Percentiles rank a stretch among this genome's conserved stretches.
These are phyloP conservation scores for Thalassiosira profunda DNA, from an alignment of 108 stramenopile species.

Conservation along the genomic window DNA sequence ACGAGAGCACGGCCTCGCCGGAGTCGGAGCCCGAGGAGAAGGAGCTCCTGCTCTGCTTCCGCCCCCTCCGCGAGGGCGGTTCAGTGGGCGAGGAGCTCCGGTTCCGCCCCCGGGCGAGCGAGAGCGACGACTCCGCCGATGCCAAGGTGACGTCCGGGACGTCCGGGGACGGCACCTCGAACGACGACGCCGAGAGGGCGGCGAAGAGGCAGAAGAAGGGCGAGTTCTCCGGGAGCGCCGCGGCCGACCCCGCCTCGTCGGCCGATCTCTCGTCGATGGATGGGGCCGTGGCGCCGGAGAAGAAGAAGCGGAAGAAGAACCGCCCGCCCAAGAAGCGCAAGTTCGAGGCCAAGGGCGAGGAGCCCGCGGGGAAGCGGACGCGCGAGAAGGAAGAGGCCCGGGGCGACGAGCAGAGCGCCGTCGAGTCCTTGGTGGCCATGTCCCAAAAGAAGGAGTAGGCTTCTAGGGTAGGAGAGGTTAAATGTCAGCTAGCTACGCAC, in stretches of 20 bases:
- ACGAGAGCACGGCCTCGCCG: slow-evolving; percentile 7
- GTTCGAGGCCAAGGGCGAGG: slow-evolving; percentile 8
- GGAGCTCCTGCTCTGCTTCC: slow-evolving; percentile 79
- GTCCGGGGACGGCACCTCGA: too few species aligned
- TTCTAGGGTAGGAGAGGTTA: too few species aligned
- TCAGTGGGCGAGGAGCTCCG: slow-evolving; percentile 62
- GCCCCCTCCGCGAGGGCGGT: slow-evolving; percentile 81
- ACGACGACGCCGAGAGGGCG: too few species aligned
- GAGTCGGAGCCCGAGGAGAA: slow-evolving; percentile 33
- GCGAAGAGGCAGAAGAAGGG: too few species aligned
- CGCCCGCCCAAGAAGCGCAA: slow-evolving; percentile 28
- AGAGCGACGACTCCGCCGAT: not conserved
- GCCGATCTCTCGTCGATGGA: too few species aligned
- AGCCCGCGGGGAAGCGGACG: not conserved
- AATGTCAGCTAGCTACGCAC: too few species aligned
- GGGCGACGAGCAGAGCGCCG: slow-evolving; percentile 54
- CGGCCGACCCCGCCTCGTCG: too few species aligned
- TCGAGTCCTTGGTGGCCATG: slow-evolving; percentile 68
- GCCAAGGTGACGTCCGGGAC: too few species aligned
- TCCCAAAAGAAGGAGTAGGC: too few species aligned
- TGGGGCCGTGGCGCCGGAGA: too few species aligned
- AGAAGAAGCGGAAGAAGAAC: slow-evolving; percentile 10
- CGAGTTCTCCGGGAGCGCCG: too few species aligned
- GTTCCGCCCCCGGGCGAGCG: not conserved
- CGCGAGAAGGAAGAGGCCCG: not conserved